phyloP scores from a whole-genome alignment of 2,329 filamentous ascomycete genomes.

The Metarhizium brunneum region DNA sequence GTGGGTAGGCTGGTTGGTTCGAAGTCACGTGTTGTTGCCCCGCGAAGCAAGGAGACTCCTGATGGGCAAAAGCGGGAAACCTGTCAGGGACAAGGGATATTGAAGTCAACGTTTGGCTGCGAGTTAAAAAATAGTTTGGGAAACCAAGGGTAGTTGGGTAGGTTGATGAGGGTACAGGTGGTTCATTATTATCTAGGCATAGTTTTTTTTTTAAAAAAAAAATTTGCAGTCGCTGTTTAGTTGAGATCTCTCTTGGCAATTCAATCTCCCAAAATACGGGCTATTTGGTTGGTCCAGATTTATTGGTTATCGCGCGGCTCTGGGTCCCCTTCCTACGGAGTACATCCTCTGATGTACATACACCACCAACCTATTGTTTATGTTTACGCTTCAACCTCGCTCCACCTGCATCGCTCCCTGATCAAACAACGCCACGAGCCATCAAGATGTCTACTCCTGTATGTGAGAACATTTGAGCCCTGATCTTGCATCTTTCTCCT shows the following conservation, averaged over 20 bases:
- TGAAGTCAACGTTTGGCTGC: no score
- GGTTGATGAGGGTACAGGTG: background rate
- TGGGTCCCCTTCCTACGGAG: background rate
- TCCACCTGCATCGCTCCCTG: slow-evolving; percentile 9
- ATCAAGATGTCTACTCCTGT: slow-evolving; percentile 30
- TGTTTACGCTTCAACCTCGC: slow-evolving; percentile 2
- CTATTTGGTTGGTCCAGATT: background rate
- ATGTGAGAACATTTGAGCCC: slow-evolving; percentile 4
- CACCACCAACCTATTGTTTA: background rate
- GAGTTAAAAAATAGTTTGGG: no score
- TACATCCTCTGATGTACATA: no score
- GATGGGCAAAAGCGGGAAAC: no score
- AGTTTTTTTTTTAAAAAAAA: no score
- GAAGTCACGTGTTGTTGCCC: slow-evolving; percentile 18
- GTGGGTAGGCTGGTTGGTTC: slow-evolving; percentile 22
- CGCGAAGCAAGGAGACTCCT: slow-evolving; percentile 7
- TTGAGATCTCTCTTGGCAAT: no score
- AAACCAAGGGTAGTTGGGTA: no score
- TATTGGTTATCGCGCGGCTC: background rate
- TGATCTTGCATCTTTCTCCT: background rate
- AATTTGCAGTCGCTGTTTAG: no score
- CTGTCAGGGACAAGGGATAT: no score
- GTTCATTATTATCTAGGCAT: no score
- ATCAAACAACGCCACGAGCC: slow-evolving; percentile 6
- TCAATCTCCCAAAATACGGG: background rate